Conservation (phyloP, 495 filamentous ascomycete species). For the Talaromyces ruber region DNA sequence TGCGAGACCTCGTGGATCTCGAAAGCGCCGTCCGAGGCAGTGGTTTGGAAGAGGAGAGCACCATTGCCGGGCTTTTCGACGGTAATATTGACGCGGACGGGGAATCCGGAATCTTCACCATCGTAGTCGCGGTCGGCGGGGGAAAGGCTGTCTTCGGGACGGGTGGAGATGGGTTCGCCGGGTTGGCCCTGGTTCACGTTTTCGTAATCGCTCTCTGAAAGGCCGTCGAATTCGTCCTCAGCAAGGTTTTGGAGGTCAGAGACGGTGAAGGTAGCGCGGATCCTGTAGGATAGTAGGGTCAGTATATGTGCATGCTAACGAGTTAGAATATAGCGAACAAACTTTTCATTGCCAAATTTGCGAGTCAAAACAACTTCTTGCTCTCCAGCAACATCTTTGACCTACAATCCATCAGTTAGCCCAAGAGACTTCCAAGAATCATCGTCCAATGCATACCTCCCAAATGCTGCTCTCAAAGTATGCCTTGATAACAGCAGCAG, state of each 20-base stretch:
- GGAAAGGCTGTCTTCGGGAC: slow-evolving; percentile 49
- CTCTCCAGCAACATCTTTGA: slow-evolving; percentile 70
- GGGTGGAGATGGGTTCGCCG: slow-evolving; percentile 38
- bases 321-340: slow-evolving; percentile 19
- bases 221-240: slow-evolving; percentile 42
- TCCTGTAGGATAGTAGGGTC: slow-evolving; percentile 40
- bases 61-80: slow-evolving; percentile 78
- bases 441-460: slow-evolving; percentile 47
- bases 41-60: slow-evolving; percentile 77
- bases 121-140: slow-evolving; percentile 50
- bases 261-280: slow-evolving; percentile 88
- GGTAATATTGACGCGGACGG: slow-evolving; percentile 75
- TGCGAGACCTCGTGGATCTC: slow-evolving; percentile 88
- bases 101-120: slow-evolving; percentile 52
- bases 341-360: slow-evolving; percentile 84
- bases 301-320: background rate
- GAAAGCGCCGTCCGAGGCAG: slow-evolving; percentile 79
- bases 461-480: slow-evolving; percentile 69
- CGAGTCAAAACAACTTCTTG: slow-evolving; percentile 82
- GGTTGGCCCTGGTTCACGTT: slow-evolving; percentile 43
- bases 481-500: slow-evolving; percentile 64
- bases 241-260: slow-evolving; percentile 75
- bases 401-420: slow-evolving; percentile 50
- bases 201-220: slow-evolving; percentile 44
- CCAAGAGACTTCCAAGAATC: slow-evolving; percentile 51